These are phyloP conservation scores for Drechslerella dactyloides DNA, from an alignment of 2,329 filamentous ascomycete species.

Conservation along the genomic window DNA sequence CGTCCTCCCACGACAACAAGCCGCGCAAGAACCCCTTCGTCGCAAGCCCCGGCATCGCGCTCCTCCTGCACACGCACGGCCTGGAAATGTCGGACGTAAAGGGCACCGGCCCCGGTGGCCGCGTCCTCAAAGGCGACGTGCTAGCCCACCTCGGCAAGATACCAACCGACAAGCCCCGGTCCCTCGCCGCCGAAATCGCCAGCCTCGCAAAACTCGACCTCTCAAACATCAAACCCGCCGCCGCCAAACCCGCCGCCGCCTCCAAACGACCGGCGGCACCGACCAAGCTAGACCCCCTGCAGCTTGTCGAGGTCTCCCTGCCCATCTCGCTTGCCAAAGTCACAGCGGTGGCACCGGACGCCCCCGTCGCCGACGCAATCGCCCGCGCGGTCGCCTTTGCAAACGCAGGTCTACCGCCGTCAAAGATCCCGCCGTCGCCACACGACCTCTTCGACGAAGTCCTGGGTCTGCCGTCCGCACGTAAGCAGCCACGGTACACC, in stretches of 20 bases:
- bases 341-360: conserved; percentile 57
- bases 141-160: conserved; percentile 86
- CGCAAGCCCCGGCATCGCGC: conserved; percentile 58
- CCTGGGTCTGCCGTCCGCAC: conserved; percentile 71
- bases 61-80: conserved; percentile 79
- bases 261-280: conserved; percentile 60
- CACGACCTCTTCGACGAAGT: conserved; percentile 78
- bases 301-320: conserved; percentile 49
- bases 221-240: conserved; percentile 76
- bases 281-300: conserved; percentile 54
- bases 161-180: conserved; percentile 72
- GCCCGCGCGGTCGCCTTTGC: conserved; percentile 82
- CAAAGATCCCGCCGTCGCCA: conserved; percentile 67
- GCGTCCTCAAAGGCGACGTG: conserved; percentile 93
- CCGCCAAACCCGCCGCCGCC: conserved; percentile 57
- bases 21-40: conserved; percentile 72
- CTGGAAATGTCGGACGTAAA: conserved; percentile 81
- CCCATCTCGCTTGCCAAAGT: conserved; percentile 70
- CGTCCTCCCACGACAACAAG: conserved; percentile 9
- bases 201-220: conserved; percentile 86
- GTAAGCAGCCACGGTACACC: conserved; percentile 73
- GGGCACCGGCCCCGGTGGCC: conserved; percentile 83
- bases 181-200: conserved; percentile 73
- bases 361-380: conserved; percentile 67
- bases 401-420: conserved; percentile 77